Conservation (phyloP, 768 basidiomycete species). For the Hirschioporus abietinus region DNA sequence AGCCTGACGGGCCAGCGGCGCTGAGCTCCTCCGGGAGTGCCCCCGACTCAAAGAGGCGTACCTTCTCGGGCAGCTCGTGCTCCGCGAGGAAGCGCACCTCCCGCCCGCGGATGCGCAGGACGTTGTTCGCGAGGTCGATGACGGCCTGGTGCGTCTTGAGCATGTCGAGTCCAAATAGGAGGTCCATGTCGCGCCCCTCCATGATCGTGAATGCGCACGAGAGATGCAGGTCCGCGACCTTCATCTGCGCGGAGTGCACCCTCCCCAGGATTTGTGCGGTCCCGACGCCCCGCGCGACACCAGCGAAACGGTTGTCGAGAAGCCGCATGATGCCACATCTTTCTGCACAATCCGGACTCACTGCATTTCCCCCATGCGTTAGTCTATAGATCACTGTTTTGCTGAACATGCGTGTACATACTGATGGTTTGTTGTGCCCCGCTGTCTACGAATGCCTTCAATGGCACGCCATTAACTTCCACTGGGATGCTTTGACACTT, state of each 20-base stretch:
- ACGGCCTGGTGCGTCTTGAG: constrained; percentile 94
- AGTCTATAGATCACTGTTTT: neutral
- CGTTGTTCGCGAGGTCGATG: constrained; percentile 88
- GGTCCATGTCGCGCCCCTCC: constrained; percentile 93
- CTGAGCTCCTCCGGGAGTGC: constrained; percentile 24
- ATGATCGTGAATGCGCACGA: constrained; percentile 93
- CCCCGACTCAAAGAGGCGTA: constrained; percentile 37
- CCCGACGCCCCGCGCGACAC: constrained; percentile 91
- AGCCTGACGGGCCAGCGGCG: constrained; percentile 19
- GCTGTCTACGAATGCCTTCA: constrained; percentile 97
- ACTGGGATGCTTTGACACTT: constrained; percentile 63
- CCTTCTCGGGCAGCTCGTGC: constrained; percentile 89
- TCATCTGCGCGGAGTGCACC: constrained; percentile 90
- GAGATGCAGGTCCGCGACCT: constrained; percentile 75
- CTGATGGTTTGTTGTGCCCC: constrained; percentile 97
- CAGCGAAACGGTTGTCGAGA: constrained; percentile 79
- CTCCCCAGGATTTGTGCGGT: constrained; percentile 92
- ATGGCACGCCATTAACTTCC: constrained; percentile 85
- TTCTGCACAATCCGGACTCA: constrained; percentile 91
- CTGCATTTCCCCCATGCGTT: constrained; percentile 31
- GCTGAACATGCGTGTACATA: constrained; percentile 31
- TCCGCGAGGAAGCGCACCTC: constrained; percentile 89
- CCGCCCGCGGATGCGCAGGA: constrained; percentile 86
- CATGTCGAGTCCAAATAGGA: constrained; percentile 99
- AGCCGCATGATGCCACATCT: constrained; percentile 95